Evolutionary conservation across 2,329 filamentous ascomycete genomes (phyloP), one percentile per base, ranked within the genome.

Genomic region (Pestalotiopsis sp.): DNA sequence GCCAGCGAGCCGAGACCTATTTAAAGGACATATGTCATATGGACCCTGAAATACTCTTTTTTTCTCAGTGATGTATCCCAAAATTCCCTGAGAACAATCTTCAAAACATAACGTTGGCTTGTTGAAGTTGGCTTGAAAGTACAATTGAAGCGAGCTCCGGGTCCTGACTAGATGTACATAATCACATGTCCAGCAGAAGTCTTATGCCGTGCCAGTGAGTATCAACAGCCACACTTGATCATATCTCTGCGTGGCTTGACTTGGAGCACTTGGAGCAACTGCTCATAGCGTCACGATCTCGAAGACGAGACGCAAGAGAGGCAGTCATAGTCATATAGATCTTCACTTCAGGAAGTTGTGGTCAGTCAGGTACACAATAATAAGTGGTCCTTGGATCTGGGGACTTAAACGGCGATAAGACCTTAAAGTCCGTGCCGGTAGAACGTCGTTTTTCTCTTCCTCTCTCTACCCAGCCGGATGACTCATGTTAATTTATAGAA

Each of bases 321-420:
- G 14, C 45, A 52, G 27, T 31, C 27, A 31, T 31, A 31, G 27
- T 31, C 27, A 31, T 31, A 31, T 52, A n/a, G 45, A n/a, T n/a
- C n/a, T n/a, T n/a, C 14, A 9, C 20, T 17, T 4, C 13, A 45
- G 41, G 9, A 45, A 14, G 13, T 20, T n/a, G 11, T 52, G 45
- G 45, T 52, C 17, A 31, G 27, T 31, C 27, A 31, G 27, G 27
- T 31, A 31, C 27, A 31, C 27, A 31, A 31, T 31, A 52, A 52
- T 52, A 52, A 52, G 45, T n/a, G 45, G 14, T 52, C 20, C 45
- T 9, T 4, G 13, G 57, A 59, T 59, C 27, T 59, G 27, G 31
- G 59, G n/a, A 20, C n/a, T 61, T 27, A 27, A 61, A 36, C 59
- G 59, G 59, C 59, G 31, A 17, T 61, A 61, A 61, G 27, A 20